These are phyloP conservation scores for Ogataea hybrid DNA, from an alignment of 1,139 yeast species.

Conservation along the genomic window DNA sequence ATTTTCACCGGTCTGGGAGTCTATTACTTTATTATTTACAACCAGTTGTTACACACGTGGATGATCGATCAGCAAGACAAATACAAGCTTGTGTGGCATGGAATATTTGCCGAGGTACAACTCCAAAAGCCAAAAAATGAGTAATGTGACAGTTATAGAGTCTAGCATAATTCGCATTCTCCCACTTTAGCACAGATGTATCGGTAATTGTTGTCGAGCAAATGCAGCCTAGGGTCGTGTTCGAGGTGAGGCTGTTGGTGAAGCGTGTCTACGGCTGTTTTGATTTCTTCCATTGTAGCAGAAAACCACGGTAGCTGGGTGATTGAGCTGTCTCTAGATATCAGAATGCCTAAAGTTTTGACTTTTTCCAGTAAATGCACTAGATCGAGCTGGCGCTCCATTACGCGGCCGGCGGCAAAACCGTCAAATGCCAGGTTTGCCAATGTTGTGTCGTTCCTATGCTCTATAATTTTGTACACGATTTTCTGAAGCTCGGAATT, in stretches of 20 bases:
- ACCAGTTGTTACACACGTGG: slow-evolving; percentile 32
- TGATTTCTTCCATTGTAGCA: slow-evolving; percentile 9
- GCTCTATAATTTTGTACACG: slow-evolving; percentile 3
- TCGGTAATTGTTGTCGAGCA: slow-evolving; percentile 17
- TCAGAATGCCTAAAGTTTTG: slow-evolving; percentile 16
- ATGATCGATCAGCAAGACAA: slow-evolving; percentile 29
- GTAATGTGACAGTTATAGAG: not conserved
- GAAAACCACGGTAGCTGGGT: slow-evolving; percentile 11
- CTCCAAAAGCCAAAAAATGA: slow-evolving; percentile 15
- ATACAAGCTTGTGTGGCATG: slow-evolving; percentile 31
- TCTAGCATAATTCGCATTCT: slow-evolving; percentile 1
- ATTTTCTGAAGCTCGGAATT: slow-evolving; percentile 3
- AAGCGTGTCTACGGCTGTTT: slow-evolving; percentile 4
- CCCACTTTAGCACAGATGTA: slow-evolving; percentile 15
- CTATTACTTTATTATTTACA: slow-evolving; percentile 34
- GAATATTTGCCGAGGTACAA: slow-evolving; percentile 30
- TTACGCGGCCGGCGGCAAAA: not conserved
- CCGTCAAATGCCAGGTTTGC: slow-evolving; percentile 7
- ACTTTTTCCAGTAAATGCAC: slow-evolving; percentile 15
- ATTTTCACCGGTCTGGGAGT: slow-evolving; percentile 74
- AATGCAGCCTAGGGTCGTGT: slow-evolving; percentile 3
- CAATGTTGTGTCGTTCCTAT: not conserved
- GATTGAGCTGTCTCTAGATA: slow-evolving; percentile 3
- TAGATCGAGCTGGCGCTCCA: slow-evolving; percentile 11
- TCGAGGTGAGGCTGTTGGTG: slow-evolving; percentile 7